These are phyloP conservation scores for Zarea fungicola DNA, from an alignment of 2,329 filamentous ascomycete species.

Conservation along the genomic window DNA sequence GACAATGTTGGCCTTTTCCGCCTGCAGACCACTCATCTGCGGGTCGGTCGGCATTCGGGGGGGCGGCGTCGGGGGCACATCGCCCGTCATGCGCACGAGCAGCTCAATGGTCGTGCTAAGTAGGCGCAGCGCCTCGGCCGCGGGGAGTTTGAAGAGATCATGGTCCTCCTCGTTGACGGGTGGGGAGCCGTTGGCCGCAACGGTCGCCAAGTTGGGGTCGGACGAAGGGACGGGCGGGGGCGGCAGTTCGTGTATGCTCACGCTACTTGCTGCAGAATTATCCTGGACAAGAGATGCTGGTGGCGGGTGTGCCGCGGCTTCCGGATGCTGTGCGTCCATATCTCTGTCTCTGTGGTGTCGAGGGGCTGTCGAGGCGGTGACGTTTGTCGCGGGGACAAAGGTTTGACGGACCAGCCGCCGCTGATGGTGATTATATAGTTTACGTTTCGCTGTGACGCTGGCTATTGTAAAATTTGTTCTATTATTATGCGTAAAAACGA, in stretches of 20 bases:
- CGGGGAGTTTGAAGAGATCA: constrained; percentile 68
- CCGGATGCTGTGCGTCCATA: constrained; percentile 8
- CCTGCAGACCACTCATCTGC: constrained; percentile 59
- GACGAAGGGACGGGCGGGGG: constrained; percentile 39
- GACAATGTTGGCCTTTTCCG: constrained; percentile 56
- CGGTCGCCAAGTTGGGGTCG: constrained; percentile 28
- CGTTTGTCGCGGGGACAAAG: neutral
- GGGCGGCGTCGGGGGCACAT: constrained; percentile 75
- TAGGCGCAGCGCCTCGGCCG: constrained; percentile 71
- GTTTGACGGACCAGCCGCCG: constrained; percentile 1
- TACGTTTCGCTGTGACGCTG: neutral
- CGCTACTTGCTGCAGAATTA: neutral
- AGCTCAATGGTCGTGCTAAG: constrained; percentile 68
- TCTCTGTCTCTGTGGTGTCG: too few species aligned
- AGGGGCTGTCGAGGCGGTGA: too few species aligned
- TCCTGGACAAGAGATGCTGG: too few species aligned
- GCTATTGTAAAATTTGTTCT: neutral
- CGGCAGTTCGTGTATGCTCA: constrained; percentile 25
- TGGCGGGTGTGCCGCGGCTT: neutral
- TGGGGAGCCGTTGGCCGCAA: constrained; percentile 12
- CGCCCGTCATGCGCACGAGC: constrained; percentile 67
- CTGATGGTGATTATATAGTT: neutral
- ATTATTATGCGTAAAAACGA: neutral
- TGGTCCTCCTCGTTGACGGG: constrained; percentile 30
- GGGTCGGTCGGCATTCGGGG: constrained; percentile 59